A percentile compares a stretch with the other conserved stretches of the same genome.
Evolutionary conservation across 495 filamentous ascomycete genomes (phyloP).

Genomic region (Penicillium flavigenum): DNA sequence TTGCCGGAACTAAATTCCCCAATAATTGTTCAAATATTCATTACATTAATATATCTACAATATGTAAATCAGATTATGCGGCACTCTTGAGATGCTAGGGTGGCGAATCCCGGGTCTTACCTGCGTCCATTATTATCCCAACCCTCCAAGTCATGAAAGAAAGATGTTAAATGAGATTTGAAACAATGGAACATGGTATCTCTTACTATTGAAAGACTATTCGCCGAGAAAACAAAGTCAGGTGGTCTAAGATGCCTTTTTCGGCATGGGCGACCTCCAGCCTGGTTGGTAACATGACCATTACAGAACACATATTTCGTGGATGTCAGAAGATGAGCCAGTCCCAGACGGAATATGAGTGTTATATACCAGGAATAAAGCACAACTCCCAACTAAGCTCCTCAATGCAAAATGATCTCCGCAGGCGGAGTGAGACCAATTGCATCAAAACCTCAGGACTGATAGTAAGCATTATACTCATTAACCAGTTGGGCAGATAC

Average conservation of each 20-base stretch:
- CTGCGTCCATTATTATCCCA: neutral
- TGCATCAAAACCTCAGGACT: conserved; percentile 31
- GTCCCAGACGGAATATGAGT: conserved; percentile 12
- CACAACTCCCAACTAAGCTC: neutral
- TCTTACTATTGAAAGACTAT: conserved; percentile 1
- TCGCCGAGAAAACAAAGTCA: conserved; percentile 5
- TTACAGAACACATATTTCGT: neutral
- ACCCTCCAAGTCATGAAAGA: neutral
- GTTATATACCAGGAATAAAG: conserved; percentile 3
- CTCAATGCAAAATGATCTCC: neutral
- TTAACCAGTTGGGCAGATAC: conserved; percentile 49
- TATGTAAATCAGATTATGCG: neutral
- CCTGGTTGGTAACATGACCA: conserved; percentile 10
- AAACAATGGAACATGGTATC: conserved; percentile 7
- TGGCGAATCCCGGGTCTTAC: neutral
- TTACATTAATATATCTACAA: neutral
- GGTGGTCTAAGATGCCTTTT: conserved; percentile 2
- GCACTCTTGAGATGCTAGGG: neutral
- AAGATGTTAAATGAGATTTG: neutral
- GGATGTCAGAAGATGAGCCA: conserved; percentile 4
- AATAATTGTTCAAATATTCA: neutral
- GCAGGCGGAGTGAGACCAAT: neutral
- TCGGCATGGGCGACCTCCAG: neutral
- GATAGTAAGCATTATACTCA: conserved; percentile 62
- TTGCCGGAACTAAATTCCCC: neutral